Evolutionary conservation across 163 green algal species (phyloP), one percentile per base, ranked within the genome.

Genomic region (Scenedesmus sp.): DNA sequence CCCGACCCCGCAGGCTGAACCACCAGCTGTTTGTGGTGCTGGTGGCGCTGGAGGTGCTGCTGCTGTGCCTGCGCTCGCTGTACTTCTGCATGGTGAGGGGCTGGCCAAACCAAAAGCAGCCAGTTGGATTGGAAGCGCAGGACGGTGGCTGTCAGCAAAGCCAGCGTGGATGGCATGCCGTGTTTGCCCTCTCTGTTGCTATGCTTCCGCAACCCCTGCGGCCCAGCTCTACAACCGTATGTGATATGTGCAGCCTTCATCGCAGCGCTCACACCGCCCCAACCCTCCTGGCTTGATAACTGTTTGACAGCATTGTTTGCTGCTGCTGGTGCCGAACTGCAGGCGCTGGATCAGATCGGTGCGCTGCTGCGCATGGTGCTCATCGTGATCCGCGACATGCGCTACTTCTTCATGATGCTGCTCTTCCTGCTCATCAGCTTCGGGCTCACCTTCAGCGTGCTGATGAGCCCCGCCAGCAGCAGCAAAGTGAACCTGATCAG

Each of bases 351-450:
- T 20, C 83, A 93, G 56, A 67, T 93, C 55, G 83, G 83, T 20
- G 90, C 90, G 59, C 70, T 93, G 74, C 74, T 93, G 70, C 70
- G 90, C 20, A 93, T 93, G 90, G 90, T 93, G 70, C 84, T 93
- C 0, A 93, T 90, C 62, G 90, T 93, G 26, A 93, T 93, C 82
- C 90, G 83, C 76, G 90, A 93, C 84, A 93, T 93, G 90, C 70
- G 90, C 26, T 90, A 82, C 83, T 93, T 93, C 83, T 93, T 93
- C 84, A 79, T 90, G 70, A 83, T 93, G 83, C 73, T 93, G 26
- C 3, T 82, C 10, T 90, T 90, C 84, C 70, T 93, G 90, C 83
- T 93, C 15, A 83, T 85, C 67, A 70, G 52, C 70, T 93, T 93
- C 34, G 90, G 90, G 10, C 84, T 93, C 3, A 93, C 90, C 2